Percentiles rank a stretch among this genome's conserved stretches.
Conservation (phyloP, 139 green algal genomes). For the Chlorella sp. region DNA sequence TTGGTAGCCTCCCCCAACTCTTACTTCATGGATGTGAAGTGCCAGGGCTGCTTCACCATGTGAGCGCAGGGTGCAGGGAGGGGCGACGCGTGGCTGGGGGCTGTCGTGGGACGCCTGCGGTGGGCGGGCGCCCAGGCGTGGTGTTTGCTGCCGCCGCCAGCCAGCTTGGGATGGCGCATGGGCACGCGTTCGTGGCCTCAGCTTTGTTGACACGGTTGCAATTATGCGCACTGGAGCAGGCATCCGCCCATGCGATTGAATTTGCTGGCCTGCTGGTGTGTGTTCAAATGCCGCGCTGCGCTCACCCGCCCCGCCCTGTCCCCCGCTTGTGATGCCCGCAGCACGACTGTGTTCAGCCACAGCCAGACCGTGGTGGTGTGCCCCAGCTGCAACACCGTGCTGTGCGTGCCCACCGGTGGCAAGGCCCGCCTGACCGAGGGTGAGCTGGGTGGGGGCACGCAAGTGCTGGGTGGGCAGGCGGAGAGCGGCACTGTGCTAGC, state of each 20-base stretch:
- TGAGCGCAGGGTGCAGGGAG: slow-evolving; percentile 31
- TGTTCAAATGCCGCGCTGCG: too few species aligned
- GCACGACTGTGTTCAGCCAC: slow-evolving; percentile 99
- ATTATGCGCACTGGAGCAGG: not conserved
- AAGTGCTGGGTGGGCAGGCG: not conserved
- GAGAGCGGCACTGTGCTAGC: too few species aligned
- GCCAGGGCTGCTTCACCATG: slow-evolving; percentile 97
- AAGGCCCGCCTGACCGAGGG: slow-evolving; percentile 94
- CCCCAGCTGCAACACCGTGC: slow-evolving; percentile 93
- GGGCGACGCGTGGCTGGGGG: not conserved
- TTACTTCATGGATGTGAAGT: slow-evolving; percentile 98
- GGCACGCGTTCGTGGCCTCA: too few species aligned
- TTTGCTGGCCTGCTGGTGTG: not conserved
- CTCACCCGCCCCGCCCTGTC: too few species aligned
- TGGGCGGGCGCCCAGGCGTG: not conserved
- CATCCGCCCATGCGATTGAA: not conserved
- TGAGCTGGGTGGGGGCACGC: slow-evolving; percentile 27
- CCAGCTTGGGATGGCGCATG: not conserved
- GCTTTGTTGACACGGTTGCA: not conserved
- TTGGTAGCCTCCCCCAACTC: slow-evolving; percentile 89
- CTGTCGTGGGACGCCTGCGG: not conserved
- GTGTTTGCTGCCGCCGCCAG: not conserved
- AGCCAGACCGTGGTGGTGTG: slow-evolving; percentile 97
- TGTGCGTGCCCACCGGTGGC: slow-evolving; percentile 97
- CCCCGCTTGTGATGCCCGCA: slow-evolving; percentile 49